A percentile compares a stretch with the other conserved stretches of the same genome.
Conservation (phyloP, 345 rosid genomes). For the Hibiscus mutabilis region DNA sequence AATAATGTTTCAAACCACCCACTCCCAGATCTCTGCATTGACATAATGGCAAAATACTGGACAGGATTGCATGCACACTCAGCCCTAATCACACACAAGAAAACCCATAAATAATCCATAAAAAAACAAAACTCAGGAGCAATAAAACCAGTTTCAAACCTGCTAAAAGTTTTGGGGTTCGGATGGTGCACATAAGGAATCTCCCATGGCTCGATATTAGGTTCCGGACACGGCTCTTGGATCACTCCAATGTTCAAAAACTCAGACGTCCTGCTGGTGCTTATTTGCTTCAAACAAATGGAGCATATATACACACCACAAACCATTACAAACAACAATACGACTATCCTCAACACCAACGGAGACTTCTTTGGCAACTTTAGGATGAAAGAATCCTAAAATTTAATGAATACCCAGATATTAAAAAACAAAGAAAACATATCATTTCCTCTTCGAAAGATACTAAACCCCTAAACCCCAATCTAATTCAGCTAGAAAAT, state of each 20-base stretch:
- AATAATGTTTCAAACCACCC: constrained; percentile 99
- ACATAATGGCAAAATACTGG: constrained; percentile 85
- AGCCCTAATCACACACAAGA: constrained; percentile 42
- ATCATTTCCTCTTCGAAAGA: too few relatives aligned
- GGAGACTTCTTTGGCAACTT: constrained; percentile 87
- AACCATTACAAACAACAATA: constrained; percentile 66
- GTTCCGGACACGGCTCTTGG: constrained; percentile 66
- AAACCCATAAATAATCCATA: constrained; percentile 12
- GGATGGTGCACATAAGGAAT: constrained; percentile 89
- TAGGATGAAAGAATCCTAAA: constrained; percentile 61
- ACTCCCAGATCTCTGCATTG: constrained; percentile 99
- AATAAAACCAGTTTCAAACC: constrained; percentile 31
- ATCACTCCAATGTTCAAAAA: constrained; percentile 46
- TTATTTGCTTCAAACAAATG: constrained; percentile 74
- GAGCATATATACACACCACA: constrained; percentile 81
- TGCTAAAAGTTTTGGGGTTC: constrained; percentile 63
- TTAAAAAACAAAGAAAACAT: neutral
- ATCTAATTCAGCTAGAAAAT: neutral
- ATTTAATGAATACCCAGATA: constrained; percentile 12
- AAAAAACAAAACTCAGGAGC: neutral
- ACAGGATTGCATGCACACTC: constrained; percentile 91
- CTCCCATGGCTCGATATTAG: constrained; percentile 79
- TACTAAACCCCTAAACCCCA: constrained; percentile 1
- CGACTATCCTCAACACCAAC: constrained; percentile 68
- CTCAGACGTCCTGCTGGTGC: constrained; percentile 36